phyloP scores from a whole-genome alignment of 495 filamentous ascomycete species.

The Talaromyces stipitatus region DNA sequence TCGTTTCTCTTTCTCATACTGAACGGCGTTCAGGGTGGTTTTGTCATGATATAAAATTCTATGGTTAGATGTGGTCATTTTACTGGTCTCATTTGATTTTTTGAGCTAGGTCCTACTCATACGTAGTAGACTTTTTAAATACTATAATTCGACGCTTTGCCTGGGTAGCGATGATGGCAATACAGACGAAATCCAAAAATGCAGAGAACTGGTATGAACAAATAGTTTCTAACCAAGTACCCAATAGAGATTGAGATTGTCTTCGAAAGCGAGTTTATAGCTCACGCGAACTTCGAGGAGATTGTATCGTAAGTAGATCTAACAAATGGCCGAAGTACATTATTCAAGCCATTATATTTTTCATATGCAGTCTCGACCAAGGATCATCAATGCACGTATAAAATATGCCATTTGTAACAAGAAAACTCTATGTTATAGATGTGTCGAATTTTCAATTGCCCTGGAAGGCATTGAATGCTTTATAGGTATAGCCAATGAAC shows the following conservation, averaged over 20 bases:
- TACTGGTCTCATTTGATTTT: neutral
- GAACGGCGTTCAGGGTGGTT: slow-evolving; percentile 4
- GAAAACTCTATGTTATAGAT: neutral
- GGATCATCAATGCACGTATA: neutral
- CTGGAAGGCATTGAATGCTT: slow-evolving; percentile 84
- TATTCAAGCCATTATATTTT: neutral
- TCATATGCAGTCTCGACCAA: neutral
- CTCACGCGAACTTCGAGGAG: no score
- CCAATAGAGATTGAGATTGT: neutral
- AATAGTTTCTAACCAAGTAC: no score
- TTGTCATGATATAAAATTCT: neutral
- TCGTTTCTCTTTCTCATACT: neutral
- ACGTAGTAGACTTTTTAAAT: no score
- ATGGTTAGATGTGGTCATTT: neutral
- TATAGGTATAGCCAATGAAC: slow-evolving; percentile 98
- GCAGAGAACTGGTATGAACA: no score
- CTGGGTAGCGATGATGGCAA: no score
- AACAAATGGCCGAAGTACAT: neutral
- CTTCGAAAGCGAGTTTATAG: neutral
- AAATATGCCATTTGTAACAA: neutral
- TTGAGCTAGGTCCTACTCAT: no score
- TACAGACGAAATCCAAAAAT: no score
- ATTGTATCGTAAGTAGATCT: neutral
- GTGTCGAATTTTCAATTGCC: slow-evolving; percentile 19
- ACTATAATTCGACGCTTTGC: no score